phyloP scores from a whole-genome alignment of 2,329 filamentous ascomycete species.

The Fusarium hainanense region DNA sequence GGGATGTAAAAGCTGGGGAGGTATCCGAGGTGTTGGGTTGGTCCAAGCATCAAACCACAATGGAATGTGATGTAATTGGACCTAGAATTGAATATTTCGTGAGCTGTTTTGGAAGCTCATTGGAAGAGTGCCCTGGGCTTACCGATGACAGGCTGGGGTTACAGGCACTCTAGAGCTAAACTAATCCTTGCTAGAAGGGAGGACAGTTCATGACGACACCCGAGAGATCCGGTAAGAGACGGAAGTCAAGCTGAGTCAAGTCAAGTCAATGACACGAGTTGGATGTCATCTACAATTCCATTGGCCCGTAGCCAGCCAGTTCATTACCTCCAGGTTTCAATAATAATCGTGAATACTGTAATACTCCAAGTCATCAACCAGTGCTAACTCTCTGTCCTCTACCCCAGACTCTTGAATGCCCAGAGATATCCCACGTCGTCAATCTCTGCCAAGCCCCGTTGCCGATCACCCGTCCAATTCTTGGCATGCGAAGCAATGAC shows the following conservation, averaged over 20 bases:
- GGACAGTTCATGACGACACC: slow-evolving; percentile 22
- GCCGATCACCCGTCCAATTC: slow-evolving; percentile 21
- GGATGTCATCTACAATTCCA: background rate
- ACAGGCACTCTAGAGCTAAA: background rate
- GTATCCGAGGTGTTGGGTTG: background rate
- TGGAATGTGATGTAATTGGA: background rate
- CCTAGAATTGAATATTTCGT: background rate
- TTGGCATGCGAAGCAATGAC: slow-evolving; percentile 25
- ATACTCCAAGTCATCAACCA: background rate
- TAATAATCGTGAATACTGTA: no score
- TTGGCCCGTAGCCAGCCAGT: no score
- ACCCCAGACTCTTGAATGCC: slow-evolving; percentile 1
- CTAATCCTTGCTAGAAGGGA: background rate
- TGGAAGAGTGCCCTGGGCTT: background rate
- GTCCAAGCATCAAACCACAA: background rate
- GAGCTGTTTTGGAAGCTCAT: background rate
- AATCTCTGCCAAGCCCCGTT: slow-evolving; percentile 18
- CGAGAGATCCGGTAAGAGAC: slow-evolving; percentile 21
- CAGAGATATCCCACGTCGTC: background rate
- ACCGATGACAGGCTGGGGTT: background rate
- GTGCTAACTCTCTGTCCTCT: background rate
- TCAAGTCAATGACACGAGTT: background rate
- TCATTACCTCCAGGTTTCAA: no score
- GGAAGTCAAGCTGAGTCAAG: background rate
- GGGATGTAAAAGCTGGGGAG: slow-evolving; percentile 32